phyloP scores from a whole-genome alignment of 257 asterid genomes.

The Prunella vulgaris region DNA sequence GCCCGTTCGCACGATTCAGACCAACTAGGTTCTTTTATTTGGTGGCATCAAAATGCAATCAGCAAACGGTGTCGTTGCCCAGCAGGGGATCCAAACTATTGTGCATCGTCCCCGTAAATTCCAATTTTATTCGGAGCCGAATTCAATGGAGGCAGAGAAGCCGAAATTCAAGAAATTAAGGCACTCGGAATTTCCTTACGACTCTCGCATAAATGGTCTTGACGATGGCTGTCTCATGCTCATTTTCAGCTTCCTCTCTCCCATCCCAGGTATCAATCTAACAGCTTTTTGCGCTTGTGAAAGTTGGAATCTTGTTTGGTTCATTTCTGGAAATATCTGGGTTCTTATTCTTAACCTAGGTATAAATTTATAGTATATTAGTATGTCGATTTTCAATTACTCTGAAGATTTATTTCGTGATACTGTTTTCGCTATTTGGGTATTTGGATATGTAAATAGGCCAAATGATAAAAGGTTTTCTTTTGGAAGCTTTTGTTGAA shows the following conservation, averaged over 20 bases:
- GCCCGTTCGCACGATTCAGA: too few relatives aligned
- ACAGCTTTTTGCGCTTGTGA: constrained; percentile 1
- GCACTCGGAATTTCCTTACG: constrained; percentile 13
- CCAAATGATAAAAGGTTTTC: background rate
- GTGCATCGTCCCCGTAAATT: constrained; percentile 16
- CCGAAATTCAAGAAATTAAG: constrained; percentile 33
- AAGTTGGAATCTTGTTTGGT: background rate
- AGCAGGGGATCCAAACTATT: too few relatives aligned
- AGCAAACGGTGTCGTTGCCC: too few relatives aligned
- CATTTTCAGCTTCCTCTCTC: constrained; percentile 84
- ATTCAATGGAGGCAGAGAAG: constrained; percentile 33
- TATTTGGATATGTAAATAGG: background rate
- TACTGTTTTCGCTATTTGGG: background rate
- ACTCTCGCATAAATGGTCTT: constrained; percentile 47
- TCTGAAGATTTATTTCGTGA: background rate
- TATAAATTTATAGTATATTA: background rate
- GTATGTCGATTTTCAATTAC: background rate
- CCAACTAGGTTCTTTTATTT: too few relatives aligned
- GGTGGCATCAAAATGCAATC: too few relatives aligned
- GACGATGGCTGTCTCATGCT: constrained; percentile 98
- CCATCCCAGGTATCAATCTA: constrained; percentile 68
- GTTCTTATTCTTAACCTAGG: background rate
- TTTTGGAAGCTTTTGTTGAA: background rate
- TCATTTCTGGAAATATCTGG: background rate
- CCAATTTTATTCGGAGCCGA: constrained; percentile 19